These are phyloP conservation scores for Clavaria fumosa DNA, from an alignment of 768 basidiomycete species.

Conservation along the genomic window DNA sequence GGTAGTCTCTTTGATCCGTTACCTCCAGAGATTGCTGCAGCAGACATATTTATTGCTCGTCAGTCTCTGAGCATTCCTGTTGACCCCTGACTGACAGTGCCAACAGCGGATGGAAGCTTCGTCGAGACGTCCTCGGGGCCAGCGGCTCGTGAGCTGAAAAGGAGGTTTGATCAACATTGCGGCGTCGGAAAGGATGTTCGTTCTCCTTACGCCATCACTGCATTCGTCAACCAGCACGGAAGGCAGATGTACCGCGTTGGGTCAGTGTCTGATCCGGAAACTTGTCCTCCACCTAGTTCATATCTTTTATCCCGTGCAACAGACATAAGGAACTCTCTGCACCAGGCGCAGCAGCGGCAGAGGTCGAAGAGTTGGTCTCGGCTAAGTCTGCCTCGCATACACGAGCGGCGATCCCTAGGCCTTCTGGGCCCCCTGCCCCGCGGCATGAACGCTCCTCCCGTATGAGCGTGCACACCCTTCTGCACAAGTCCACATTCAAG, in stretches of 20 bases:
- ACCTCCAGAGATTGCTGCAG: slow-evolving; percentile 35
- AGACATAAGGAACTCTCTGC: slow-evolving; percentile 47
- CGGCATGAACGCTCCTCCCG: slow-evolving; percentile 41
- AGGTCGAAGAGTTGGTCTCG: slow-evolving; percentile 31
- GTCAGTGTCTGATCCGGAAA: slow-evolving; percentile 26
- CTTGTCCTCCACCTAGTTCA: no score
- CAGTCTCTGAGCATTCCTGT: slow-evolving; percentile 17
- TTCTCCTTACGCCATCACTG: slow-evolving; percentile 74
- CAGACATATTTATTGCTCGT: slow-evolving; percentile 47
- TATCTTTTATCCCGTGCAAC: slow-evolving; percentile 6
- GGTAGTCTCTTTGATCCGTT: slow-evolving; percentile 22
- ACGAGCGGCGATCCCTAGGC: no score
- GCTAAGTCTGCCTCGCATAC: slow-evolving; percentile 22
- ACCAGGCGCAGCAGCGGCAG: slow-evolving; percentile 25
- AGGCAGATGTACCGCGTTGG: slow-evolving; percentile 64
- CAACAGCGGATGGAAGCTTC: slow-evolving; percentile 52
- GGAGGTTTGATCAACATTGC: slow-evolving; percentile 50
- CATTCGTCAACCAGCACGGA: slow-evolving; percentile 68
- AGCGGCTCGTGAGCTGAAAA: slow-evolving; percentile 66
- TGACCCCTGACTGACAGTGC: background rate
- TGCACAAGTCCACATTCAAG: slow-evolving; percentile 37
- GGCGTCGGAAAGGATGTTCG: slow-evolving; percentile 53
- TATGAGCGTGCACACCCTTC: slow-evolving; percentile 48
- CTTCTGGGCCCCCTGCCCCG: no score
- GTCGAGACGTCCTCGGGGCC: slow-evolving; percentile 68